Percentiles rank a stretch among this genome's conserved stretches.
Conservation (phyloP, 768 basidiomycete genomes). For the Cystobasidium onofrii region DNA sequence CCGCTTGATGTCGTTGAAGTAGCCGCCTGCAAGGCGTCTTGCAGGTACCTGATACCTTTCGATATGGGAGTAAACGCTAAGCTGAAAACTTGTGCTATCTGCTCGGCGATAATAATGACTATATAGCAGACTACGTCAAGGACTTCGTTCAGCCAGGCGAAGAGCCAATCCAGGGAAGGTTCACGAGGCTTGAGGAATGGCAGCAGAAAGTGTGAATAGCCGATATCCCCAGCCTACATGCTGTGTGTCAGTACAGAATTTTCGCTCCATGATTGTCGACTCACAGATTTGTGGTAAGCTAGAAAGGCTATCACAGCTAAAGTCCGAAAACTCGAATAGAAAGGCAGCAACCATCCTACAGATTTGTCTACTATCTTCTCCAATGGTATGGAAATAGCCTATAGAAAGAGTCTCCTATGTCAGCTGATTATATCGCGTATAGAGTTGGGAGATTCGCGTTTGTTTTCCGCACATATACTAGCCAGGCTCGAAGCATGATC, state of each 20-base stretch:
- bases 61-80: neutral
- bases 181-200: slow-evolving; percentile 15
- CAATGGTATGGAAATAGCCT: neutral
- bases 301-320: neutral
- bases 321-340: slow-evolving; percentile 9
- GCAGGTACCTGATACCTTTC: neutral
- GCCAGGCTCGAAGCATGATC: slow-evolving; percentile 7
- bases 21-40: neutral
- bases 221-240: slow-evolving; percentile 4
- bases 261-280: neutral
- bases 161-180: neutral
- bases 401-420: neutral
- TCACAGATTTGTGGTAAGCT: neutral
- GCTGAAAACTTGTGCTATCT: neutral
- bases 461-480: slow-evolving; percentile 7
- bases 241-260: neutral
- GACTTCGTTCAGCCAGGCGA: neutral
- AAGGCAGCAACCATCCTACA: slow-evolving; percentile 4
- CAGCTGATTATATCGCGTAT: neutral
- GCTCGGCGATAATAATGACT: neutral
- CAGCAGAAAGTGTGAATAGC: neutral
- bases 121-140: slow-evolving; percentile 1
- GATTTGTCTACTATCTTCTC: slow-evolving; percentile 5
- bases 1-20: neutral
- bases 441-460: neutral